phyloP scores from a whole-genome alignment of 1,139 yeast genomes.

The Blastobotrys serpentis region DNA sequence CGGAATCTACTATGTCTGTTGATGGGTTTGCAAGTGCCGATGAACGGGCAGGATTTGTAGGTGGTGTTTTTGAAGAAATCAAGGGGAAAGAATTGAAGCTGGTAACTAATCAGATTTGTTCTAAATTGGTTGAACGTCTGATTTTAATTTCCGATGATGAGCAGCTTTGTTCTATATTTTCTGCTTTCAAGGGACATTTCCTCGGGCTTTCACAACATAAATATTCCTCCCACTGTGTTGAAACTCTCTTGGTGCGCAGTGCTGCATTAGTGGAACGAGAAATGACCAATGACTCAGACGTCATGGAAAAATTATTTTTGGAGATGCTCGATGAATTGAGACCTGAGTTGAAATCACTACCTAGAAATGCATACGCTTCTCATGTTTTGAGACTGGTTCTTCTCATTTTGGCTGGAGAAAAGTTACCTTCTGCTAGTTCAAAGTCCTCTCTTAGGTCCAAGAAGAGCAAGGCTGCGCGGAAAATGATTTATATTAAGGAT shows the following conservation, averaged over 20 bases:
- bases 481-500: constrained; percentile 86
- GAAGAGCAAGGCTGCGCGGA: constrained; percentile 85
- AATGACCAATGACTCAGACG: constrained; percentile 44
- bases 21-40: constrained; percentile 75
- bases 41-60: constrained; percentile 69
- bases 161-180: constrained; percentile 63
- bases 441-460: constrained; percentile 79
- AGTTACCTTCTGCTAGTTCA: constrained; percentile 71
- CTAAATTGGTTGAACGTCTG: constrained; percentile 85
- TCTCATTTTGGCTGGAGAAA: constrained; percentile 72
- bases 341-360: constrained; percentile 58
- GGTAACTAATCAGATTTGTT: constrained; percentile 91
- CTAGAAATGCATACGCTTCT: constrained; percentile 78
- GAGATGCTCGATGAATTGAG: constrained; percentile 66
- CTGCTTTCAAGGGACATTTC: constrained; percentile 68
- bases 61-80: constrained; percentile 80
- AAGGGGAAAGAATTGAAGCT: constrained; percentile 87
- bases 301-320: constrained; percentile 64
- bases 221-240: constrained; percentile 91
- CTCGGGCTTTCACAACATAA: constrained; percentile 79
- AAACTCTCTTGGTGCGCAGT: constrained; percentile 72
- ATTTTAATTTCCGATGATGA: constrained; percentile 62
- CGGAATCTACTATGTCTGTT: constrained; percentile 80
- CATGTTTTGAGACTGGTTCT: constrained; percentile 78
- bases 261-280: constrained; percentile 81